Percentiles rank a stretch among this genome's conserved stretches.
Evolutionary conservation across 495 filamentous ascomycete genomes (phyloP).

Genomic region (Penicillium taxi): DNA sequence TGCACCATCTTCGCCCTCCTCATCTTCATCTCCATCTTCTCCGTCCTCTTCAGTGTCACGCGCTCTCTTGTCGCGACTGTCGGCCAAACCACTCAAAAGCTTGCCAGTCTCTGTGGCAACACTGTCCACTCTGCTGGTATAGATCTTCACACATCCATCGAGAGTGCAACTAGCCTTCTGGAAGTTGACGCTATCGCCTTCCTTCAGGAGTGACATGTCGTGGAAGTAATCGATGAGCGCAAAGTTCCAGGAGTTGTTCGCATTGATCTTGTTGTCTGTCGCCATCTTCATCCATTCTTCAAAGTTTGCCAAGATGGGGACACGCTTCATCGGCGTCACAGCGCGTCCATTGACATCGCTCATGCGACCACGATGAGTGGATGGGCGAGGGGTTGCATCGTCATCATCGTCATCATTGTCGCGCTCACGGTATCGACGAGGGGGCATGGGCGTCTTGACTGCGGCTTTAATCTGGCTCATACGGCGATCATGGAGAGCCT

Average conservation of each 20-base stretch:
- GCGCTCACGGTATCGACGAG: slow-evolving; percentile 59
- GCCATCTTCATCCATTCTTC: slow-evolving; percentile 99
- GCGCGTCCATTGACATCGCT: slow-evolving; percentile 58
- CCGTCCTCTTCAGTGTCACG: slow-evolving; percentile 56
- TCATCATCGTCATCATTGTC: slow-evolving; percentile 57
- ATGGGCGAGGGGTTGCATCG: slow-evolving; percentile 55
- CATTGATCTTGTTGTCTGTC: slow-evolving; percentile 99
- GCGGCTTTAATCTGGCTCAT: slow-evolving; percentile 87
- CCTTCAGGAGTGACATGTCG: slow-evolving; percentile 94
- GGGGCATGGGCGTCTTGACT: slow-evolving; percentile 65
- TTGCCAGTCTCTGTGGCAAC: slow-evolving; percentile 97
- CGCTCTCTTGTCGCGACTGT: slow-evolving; percentile 74
- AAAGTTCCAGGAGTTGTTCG: slow-evolving; percentile 98
- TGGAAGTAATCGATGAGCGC: slow-evolving; percentile 99
- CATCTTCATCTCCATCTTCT: slow-evolving; percentile 61
- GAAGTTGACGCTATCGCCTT: slow-evolving; percentile 96
- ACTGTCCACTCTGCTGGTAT: slow-evolving; percentile 95
- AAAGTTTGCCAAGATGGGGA: slow-evolving; percentile 93
- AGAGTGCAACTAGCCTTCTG: slow-evolving; percentile 97
- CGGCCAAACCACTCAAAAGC: slow-evolving; percentile 86
- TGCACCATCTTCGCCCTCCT: slow-evolving; percentile 73
- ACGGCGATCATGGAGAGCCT: slow-evolving; percentile 81
- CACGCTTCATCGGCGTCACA: slow-evolving; percentile 92
- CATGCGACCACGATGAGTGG: slow-evolving; percentile 44
- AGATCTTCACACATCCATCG: slow-evolving; percentile 98